Percentiles rank a stretch among this genome's conserved stretches.
These are phyloP conservation scores for Schizosaccharomyces osmophilus DNA, from an alignment of 805 yeast genomes.

Conservation along the genomic window DNA sequence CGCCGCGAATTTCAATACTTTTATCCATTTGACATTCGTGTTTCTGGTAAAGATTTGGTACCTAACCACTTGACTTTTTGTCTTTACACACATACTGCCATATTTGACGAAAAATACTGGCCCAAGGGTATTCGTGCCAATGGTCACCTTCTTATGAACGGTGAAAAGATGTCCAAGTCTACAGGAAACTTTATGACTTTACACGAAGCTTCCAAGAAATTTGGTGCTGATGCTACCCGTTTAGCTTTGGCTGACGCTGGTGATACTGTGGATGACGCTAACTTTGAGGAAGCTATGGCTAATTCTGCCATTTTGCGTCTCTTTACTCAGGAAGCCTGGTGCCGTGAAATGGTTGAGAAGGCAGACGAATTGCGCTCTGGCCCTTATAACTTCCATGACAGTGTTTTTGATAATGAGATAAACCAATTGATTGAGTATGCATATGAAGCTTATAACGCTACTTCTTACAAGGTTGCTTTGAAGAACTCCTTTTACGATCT, in stretches of 20 bases:
- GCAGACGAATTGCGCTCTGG: slow-evolving; percentile 15
- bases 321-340: slow-evolving; percentile 83
- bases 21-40: slow-evolving; percentile 77
- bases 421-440: slow-evolving; percentile 55
- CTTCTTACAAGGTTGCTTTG: slow-evolving; percentile 71
- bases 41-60: slow-evolving; percentile 89
- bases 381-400: slow-evolving; percentile 46
- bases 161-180: slow-evolving; percentile 92
- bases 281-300: slow-evolving; percentile 87
- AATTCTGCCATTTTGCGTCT: slow-evolving; percentile 91
- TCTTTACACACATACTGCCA: slow-evolving; percentile 75
- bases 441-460: slow-evolving; percentile 38
- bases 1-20: slow-evolving; percentile 92
- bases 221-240: slow-evolving; percentile 93
- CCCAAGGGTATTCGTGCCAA: slow-evolving; percentile 83
- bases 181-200: slow-evolving; percentile 93
- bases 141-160: slow-evolving; percentile 85
- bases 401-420: slow-evolving; percentile 84
- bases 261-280: slow-evolving; percentile 91
- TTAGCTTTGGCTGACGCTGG: slow-evolving; percentile 97
- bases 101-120: slow-evolving; percentile 80
- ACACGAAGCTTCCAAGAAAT: slow-evolving; percentile 59
- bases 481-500: slow-evolving; percentile 80
- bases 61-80: slow-evolving; percentile 93
- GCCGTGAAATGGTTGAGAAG: slow-evolving; percentile 37